Percentiles rank a stretch among this genome's conserved stretches.
These are phyloP conservation scores for Oidium heveae DNA, from an alignment of 2,329 filamentous ascomycete species.

Conservation along the genomic window DNA sequence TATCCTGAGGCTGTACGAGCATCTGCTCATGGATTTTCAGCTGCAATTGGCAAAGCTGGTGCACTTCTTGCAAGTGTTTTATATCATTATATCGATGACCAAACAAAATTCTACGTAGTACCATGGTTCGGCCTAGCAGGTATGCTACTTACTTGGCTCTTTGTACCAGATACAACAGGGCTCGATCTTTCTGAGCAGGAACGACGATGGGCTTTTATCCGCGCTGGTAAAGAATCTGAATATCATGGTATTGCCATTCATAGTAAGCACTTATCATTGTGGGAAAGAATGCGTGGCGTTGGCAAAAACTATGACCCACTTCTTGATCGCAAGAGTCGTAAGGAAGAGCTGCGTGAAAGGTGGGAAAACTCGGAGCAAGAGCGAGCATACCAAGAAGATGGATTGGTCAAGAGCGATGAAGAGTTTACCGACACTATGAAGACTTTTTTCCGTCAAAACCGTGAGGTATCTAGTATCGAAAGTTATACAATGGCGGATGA, in stretches of 20 bases:
- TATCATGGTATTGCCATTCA: slow-evolving; percentile 91
- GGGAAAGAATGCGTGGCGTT: slow-evolving; percentile 55
- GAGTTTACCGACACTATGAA: slow-evolving; percentile 9
- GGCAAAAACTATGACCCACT: slow-evolving; percentile 67
- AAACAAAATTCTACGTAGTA: slow-evolving; percentile 72
- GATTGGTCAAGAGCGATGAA: slow-evolving; percentile 5
- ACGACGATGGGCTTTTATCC: slow-evolving; percentile 73
- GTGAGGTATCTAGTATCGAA: not conserved
- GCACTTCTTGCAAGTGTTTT: slow-evolving; percentile 68
- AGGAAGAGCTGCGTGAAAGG: slow-evolving; percentile 51
- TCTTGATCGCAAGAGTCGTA: slow-evolving; percentile 59
- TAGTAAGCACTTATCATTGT: slow-evolving; percentile 64
- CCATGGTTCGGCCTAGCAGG: slow-evolving; percentile 87
- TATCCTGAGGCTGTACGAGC: slow-evolving; percentile 85
- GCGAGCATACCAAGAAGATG: slow-evolving; percentile 9
- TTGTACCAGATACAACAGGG: slow-evolving; percentile 89
- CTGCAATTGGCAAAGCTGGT: slow-evolving; percentile 69
- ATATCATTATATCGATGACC: slow-evolving; percentile 80
- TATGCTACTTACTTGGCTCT: slow-evolving; percentile 58
- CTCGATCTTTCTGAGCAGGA: slow-evolving; percentile 95
- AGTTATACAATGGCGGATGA: not conserved
- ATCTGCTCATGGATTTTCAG: slow-evolving; percentile 84
- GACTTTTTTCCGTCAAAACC: slow-evolving; percentile 6
- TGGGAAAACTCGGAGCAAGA: slow-evolving; percentile 31
- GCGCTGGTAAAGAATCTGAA: slow-evolving; percentile 47